phyloP scores from a whole-genome alignment of 208 protist genomes.

The Strigomonas galati region DNA sequence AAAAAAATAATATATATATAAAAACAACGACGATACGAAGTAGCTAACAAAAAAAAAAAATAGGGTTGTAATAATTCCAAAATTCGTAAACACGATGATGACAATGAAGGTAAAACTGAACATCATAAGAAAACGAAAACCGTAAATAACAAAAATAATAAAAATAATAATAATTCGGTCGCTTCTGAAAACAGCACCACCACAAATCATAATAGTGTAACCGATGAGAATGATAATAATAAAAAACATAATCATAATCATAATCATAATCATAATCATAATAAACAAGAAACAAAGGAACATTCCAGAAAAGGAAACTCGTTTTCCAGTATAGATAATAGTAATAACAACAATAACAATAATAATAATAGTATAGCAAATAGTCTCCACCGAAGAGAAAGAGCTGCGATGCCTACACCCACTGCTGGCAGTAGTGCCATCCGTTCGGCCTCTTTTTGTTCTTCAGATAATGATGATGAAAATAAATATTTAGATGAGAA shows the following conservation, averaged over 20 bases:
- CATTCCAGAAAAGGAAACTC: not conserved
- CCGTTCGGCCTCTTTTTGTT: too few species aligned
- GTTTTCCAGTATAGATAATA: not conserved
- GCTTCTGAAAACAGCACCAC: not conserved
- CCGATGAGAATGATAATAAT: not conserved
- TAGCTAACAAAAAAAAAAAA: constrained; percentile 18
- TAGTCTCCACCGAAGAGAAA: not conserved
- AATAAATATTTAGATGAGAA: not conserved
- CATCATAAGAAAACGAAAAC: not conserved
- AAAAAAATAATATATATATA: too few species aligned
- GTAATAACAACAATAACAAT: constrained; percentile 3
- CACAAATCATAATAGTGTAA: not conserved
- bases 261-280: not conserved
- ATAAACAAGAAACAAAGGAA: not conserved
- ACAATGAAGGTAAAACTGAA: not conserved
- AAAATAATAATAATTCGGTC: constrained; percentile 1
- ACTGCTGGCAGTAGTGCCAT: too few species aligned
- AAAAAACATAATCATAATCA: not conserved
- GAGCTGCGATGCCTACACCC: not conserved
- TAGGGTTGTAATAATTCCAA: constrained; percentile 6
- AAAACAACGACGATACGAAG: too few species aligned
- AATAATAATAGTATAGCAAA: constrained; percentile 1
- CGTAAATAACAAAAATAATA: not conserved
- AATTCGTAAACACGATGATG: not conserved
- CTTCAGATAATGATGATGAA: not conserved